Evolutionary conservation across 2,329 filamentous ascomycete species (phyloP).

Genomic region (Xylariaceae sp.): DNA sequence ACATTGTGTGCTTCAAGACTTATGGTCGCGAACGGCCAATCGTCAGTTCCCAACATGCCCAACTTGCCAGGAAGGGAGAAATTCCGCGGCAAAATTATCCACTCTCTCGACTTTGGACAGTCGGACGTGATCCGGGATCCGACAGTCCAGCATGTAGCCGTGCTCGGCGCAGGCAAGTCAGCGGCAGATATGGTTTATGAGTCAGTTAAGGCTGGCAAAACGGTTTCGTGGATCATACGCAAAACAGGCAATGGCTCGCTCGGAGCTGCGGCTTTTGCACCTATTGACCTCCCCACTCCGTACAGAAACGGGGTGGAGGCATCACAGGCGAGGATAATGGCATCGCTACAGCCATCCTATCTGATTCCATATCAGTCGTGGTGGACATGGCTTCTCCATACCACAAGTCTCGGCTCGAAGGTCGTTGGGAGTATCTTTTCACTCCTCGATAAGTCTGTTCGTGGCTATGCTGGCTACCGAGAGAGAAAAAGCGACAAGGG

Average conservation of each 20-base stretch:
- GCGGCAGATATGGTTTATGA: constrained; percentile 38
- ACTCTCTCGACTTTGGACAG: constrained; percentile 33
- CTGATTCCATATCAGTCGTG: constrained; percentile 18
- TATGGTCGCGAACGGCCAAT: constrained; percentile 19
- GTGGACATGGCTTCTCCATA: constrained; percentile 23
- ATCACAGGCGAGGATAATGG: constrained; percentile 22
- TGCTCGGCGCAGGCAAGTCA: constrained; percentile 37
- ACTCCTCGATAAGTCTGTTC: constrained; percentile 19
- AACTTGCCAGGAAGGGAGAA: constrained; percentile 25
- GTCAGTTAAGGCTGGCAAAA: constrained; percentile 31
- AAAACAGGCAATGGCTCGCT: constrained; percentile 28
- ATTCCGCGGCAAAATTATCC: constrained; percentile 31
- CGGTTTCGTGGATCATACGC: constrained; percentile 35
- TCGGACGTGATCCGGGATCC: constrained; percentile 24
- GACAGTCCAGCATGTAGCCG: constrained; percentile 25
- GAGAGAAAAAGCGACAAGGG: constrained; percentile 21
- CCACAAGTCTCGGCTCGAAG: constrained; percentile 16
- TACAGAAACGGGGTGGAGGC: constrained; percentile 27
- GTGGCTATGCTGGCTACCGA: constrained; percentile 25
- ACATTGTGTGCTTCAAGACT: constrained; percentile 11
- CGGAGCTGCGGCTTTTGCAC: constrained; percentile 30
- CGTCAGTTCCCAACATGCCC: constrained; percentile 27
- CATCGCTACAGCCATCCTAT: constrained; percentile 20
- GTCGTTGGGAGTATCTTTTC: constrained; percentile 19
- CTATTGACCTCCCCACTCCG: constrained; percentile 24